phyloP scores from a whole-genome alignment of 306 rosid genomes.

The Prinsepia uniflora region DNA sequence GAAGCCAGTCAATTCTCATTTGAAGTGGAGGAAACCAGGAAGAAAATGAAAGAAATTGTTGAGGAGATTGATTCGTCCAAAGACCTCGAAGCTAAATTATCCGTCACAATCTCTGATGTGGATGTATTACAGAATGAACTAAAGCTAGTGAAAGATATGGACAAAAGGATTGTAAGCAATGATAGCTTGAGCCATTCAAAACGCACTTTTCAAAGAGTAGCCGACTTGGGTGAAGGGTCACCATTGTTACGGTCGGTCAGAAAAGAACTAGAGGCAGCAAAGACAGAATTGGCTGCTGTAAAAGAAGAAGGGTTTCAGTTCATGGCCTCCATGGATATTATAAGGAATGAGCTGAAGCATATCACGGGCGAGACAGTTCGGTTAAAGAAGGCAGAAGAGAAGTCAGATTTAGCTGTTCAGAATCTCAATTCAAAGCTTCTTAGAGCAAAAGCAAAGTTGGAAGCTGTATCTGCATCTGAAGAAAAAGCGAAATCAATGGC shows the following conservation, averaged over 20 bases:
- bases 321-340: constrained; percentile 80
- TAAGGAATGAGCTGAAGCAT: constrained; percentile 70
- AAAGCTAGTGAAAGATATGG: constrained; percentile 43
- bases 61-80: constrained; percentile 53
- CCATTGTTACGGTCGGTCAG: constrained; percentile 33
- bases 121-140: constrained; percentile 57
- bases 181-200: constrained; percentile 27
- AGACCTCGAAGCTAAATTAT: constrained; percentile 58
- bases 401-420: constrained; percentile 40
- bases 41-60: constrained; percentile 35
- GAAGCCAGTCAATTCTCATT: constrained; percentile 44
- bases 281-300: constrained; percentile 54
- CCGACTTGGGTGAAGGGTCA: constrained; percentile 35
- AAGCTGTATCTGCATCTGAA: constrained; percentile 64
- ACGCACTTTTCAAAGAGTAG: constrained; percentile 27
- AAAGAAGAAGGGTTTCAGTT: constrained; percentile 73
- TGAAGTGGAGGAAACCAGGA: constrained; percentile 42
- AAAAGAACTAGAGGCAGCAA: constrained; percentile 57
- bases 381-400: constrained; percentile 48
- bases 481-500: constrained; percentile 53
- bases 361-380: constrained; percentile 39
- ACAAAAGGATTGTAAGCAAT: constrained; percentile 34
- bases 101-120: constrained; percentile 59
- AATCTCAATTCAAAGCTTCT: constrained; percentile 65
- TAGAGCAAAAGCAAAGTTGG: constrained; percentile 70